Percentiles rank a stretch among this genome's conserved stretches.
Evolutionary conservation across 148 eudicot genomes (phyloP).

Genomic region (Camellia japonica): DNA sequence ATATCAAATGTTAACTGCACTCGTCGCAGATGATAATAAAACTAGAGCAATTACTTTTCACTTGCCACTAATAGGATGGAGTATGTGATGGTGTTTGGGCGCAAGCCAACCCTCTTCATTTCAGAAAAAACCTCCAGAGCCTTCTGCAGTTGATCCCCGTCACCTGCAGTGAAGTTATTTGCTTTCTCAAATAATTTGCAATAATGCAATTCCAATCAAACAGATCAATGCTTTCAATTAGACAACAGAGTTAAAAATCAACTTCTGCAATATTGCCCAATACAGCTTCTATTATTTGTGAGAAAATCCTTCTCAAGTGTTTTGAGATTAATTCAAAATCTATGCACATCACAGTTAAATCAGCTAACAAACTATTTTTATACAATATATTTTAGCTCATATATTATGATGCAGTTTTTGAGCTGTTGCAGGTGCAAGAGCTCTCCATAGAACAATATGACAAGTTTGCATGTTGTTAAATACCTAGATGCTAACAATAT

Average conservation of each 20-base stretch:
- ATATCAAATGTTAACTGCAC: not conserved
- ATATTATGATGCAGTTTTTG: not conserved
- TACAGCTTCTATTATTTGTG: too few species aligned
- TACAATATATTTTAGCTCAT: not conserved
- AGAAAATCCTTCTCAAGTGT: not conserved
- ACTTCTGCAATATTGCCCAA: not conserved
- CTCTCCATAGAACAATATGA: not conserved
- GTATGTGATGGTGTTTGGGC: constrained; percentile 82
- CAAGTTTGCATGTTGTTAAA: not conserved
- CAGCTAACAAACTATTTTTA: not conserved
- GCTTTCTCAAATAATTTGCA: constrained; percentile 7
- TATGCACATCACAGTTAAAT: not conserved
- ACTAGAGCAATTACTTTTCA: constrained; percentile 67
- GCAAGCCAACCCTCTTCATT: constrained; percentile 64
- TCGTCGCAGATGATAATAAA: not conserved
- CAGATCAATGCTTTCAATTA: not conserved
- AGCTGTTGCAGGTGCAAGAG: not conserved
- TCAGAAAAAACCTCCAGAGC: constrained; percentile 69
- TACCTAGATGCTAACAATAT: not conserved
- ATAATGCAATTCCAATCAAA: not conserved
- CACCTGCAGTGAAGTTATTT: constrained; percentile 48
- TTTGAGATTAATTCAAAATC: not conserved
- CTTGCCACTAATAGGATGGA: constrained; percentile 79
- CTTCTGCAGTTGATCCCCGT: constrained; percentile 64
- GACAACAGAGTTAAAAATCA: not conserved